Base-by-base conservation (phyloP, 169 alveolate genomes). In the Pseudocohnilembus persalinus region DNA sequence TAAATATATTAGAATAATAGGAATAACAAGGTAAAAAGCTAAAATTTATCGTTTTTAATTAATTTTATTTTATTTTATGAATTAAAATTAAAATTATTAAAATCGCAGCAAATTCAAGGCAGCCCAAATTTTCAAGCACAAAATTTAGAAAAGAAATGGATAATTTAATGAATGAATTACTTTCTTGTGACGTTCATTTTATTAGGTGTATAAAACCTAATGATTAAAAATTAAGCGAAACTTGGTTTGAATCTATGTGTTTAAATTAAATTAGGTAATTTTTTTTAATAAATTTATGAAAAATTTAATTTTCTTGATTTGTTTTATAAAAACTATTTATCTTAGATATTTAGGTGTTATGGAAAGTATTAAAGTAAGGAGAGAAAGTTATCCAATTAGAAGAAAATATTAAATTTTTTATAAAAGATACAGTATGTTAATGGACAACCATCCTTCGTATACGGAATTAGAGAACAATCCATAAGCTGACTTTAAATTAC, bases 381-480 rank as follows among this genome's bases (percentile, higher is more conserved):
- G 99, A 29, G 98, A 99, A 28, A 99, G 99, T 16, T 98, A 97
- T 93, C 98, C 99, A 0, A 98, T 97, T 31, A 95, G 99, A 31
- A 91, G 96, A 83, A 88, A 97, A 15, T 98, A 98, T 88, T 83
- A 88, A 31, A 98, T 97, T 31, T 96, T 97, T 84, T 92, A 95
- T 89, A 81, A 88, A 72, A 97, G 95, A 88, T 97, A 96, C 90
- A 28, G 73, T 0, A 33, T 79, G 27, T 25, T 68, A 0, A 30
- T 32, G 64, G 78, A 34, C 27, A 74, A 82, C 32, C 87, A 34
- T 28, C 49, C 34, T 31, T 74, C 84, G 0, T 79, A 64, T 28
- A 4, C 68, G 4, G 24, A 35, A 15, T 29, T 49, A 27, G 64
- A 49, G 0, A 49, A 72, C 1, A 11, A 79, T 34, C 64, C 35